phyloP scores from a whole-genome alignment of 768 basidiomycete species.

The Suillus weaverae region DNA sequence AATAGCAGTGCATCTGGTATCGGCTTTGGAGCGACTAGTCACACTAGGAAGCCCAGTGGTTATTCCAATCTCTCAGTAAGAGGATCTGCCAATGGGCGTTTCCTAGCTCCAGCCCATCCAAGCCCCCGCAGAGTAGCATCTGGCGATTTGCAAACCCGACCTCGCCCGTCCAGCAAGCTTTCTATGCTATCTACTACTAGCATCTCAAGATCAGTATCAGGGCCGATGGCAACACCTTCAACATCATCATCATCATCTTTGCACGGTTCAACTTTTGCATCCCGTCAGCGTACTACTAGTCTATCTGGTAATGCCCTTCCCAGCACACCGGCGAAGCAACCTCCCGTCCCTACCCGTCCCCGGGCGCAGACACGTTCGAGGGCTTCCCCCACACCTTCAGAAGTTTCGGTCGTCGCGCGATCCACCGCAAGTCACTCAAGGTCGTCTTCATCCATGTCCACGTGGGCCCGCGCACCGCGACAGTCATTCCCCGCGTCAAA shows the following conservation, averaged over 20 bases:
- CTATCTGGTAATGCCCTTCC: constrained; percentile 46
- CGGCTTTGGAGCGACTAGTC: constrained; percentile 19
- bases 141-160: constrained; percentile 42
- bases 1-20: constrained; percentile 51
- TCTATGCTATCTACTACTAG: constrained; percentile 47
- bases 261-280: constrained; percentile 71
- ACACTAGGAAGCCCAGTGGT: constrained; percentile 25
- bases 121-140: constrained; percentile 52
- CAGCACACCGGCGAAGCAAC: constrained; percentile 33
- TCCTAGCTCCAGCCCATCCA: constrained; percentile 46
- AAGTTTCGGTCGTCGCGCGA: constrained; percentile 51
- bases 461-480: constrained; percentile 70
- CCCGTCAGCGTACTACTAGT: constrained; percentile 80
- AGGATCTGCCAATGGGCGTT: constrained; percentile 39
- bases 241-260: constrained; percentile 37
- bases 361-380: constrained; percentile 46
- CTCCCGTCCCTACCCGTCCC: constrained; percentile 34
- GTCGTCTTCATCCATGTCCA: constrained; percentile 49
- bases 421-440: constrained; percentile 43
- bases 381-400: constrained; percentile 64
- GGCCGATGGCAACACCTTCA: constrained; percentile 50
- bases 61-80: constrained; percentile 33
- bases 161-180: constrained; percentile 58
- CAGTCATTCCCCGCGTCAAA: constrained; percentile 53
- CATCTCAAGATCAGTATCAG: constrained; percentile 66